phyloP scores from a whole-genome alignment of 768 basidiomycete species.

The Pleurotus giganteus region DNA sequence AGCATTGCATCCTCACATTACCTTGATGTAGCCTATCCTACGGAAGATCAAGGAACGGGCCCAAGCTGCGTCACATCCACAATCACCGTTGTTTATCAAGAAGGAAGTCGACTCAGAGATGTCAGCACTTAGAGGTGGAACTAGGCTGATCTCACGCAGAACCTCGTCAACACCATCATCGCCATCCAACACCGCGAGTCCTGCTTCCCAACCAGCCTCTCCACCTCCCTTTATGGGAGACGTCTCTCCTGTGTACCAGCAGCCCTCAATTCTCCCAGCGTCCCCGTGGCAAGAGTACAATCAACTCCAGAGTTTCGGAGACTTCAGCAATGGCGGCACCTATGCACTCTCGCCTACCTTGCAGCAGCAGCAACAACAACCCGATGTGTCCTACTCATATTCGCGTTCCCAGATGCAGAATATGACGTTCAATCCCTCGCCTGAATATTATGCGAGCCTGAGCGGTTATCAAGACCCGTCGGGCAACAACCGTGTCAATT shows the following conservation, averaged over 20 bases:
- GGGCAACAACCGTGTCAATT: constrained; percentile 25
- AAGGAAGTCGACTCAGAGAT: constrained; percentile 62
- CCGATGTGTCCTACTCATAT: constrained; percentile 15
- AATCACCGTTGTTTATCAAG: constrained; percentile 40
- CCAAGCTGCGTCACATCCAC: constrained; percentile 33
- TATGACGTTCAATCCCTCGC: constrained; percentile 26
- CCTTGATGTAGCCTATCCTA: constrained; percentile 50
- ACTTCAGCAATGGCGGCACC: neutral
- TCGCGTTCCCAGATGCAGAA: constrained; percentile 17
- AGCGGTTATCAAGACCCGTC: constrained; percentile 18
- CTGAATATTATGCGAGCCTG: constrained; percentile 31
- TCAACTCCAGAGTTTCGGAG: constrained; percentile 10
- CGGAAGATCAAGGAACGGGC: constrained; percentile 56
- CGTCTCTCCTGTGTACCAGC: constrained; percentile 16
- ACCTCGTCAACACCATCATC: constrained; percentile 45
- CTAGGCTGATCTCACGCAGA: constrained; percentile 56
- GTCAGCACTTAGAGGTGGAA: constrained; percentile 60
- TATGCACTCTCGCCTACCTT: neutral
- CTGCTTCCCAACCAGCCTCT: constrained; percentile 43
- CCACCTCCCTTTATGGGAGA: constrained; percentile 31
- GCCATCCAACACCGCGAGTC: constrained; percentile 40
- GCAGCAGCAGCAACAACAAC: constrained; percentile 12
- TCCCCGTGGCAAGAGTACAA: constrained; percentile 15
- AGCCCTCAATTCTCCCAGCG: constrained; percentile 10
- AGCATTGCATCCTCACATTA: neutral